Percentiles rank a stretch among this genome's conserved stretches.
Conservation (phyloP, 805 yeast genomes). For the Zygoascus bituminiphila region DNA sequence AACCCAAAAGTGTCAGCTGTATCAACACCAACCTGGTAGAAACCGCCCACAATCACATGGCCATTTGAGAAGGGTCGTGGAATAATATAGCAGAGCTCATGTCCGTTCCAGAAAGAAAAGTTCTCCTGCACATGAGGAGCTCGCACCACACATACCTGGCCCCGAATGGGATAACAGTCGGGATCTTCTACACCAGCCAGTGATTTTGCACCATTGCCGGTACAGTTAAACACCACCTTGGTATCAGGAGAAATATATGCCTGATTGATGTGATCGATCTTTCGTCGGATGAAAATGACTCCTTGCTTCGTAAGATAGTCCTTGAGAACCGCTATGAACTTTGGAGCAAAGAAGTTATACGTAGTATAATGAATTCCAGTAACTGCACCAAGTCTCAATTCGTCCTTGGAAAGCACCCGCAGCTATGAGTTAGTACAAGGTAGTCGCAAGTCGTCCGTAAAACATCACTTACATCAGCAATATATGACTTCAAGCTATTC, state of each 20-base stretch:
- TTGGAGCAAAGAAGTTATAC: slow-evolving; percentile 69
- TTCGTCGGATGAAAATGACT: slow-evolving; percentile 41
- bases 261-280: slow-evolving; percentile 46
- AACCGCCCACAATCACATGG: slow-evolving; percentile 71
- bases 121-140: slow-evolving; percentile 64
- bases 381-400: slow-evolving; percentile 44
- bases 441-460: slow-evolving; percentile 16
- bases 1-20: slow-evolving; percentile 47
- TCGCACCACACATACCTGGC: slow-evolving; percentile 66
- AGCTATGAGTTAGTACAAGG: slow-evolving; percentile 25
- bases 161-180: slow-evolving; percentile 63
- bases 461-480: slow-evolving; percentile 37
- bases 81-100: slow-evolving; percentile 57
- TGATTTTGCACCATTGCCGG: slow-evolving; percentile 61
- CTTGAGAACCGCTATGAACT: slow-evolving; percentile 43
- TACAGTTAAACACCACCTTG: slow-evolving; percentile 58
- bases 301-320: slow-evolving; percentile 40
- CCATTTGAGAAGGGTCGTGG: slow-evolving; percentile 62
- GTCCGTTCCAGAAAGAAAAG: slow-evolving; percentile 32
- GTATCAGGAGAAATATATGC: slow-evolving; percentile 34
- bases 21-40: slow-evolving; percentile 55
- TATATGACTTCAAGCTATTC: slow-evolving; percentile 39
- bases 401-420: slow-evolving; percentile 30
- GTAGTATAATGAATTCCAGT: slow-evolving; percentile 51
- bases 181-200: slow-evolving; percentile 61